phyloP scores from a whole-genome alignment of 345 rosid genomes.

The Draba incana region DNA sequence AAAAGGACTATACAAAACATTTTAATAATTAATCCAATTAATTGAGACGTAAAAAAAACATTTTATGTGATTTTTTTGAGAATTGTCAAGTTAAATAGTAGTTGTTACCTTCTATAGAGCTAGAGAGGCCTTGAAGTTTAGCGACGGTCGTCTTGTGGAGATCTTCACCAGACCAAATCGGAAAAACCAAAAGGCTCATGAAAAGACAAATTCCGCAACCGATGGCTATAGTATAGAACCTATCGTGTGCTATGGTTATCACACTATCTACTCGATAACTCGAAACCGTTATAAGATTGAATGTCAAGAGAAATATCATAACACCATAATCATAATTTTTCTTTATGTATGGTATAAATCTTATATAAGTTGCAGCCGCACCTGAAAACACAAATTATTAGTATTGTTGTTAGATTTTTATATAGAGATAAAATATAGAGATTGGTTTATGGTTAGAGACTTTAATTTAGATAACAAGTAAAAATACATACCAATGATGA shows the following conservation, averaged over 20 bases:
- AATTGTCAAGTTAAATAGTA: neutral
- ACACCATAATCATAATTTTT: constrained; percentile 89
- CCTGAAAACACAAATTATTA: constrained; percentile 48
- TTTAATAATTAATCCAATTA: no score
- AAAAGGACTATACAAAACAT: no score
- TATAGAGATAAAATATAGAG: neutral
- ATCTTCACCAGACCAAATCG: constrained; percentile 90
- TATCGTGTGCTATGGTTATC: constrained; percentile 62
- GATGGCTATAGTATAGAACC: constrained; percentile 67
- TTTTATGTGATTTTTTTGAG: no score
- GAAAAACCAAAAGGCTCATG: constrained; percentile 71
- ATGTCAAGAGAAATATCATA: constrained; percentile 84
- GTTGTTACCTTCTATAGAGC: constrained; percentile 65
- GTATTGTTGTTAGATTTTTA: neutral
- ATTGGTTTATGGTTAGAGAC: constrained; percentile 1
- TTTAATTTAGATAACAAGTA: neutral
- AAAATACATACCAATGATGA: constrained; percentile 56
- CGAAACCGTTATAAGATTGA: constrained; percentile 78
- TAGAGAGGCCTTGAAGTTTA: constrained; percentile 80
- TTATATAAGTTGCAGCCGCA: constrained; percentile 65
- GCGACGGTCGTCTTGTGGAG: constrained; percentile 68
- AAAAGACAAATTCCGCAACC: constrained; percentile 83
- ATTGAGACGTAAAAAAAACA: no score
- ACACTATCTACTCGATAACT: constrained; percentile 70
- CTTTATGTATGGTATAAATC: constrained; percentile 84